These are phyloP conservation scores for Tulasnella sp. DNA, from an alignment of 768 basidiomycete species.

Conservation along the genomic window DNA sequence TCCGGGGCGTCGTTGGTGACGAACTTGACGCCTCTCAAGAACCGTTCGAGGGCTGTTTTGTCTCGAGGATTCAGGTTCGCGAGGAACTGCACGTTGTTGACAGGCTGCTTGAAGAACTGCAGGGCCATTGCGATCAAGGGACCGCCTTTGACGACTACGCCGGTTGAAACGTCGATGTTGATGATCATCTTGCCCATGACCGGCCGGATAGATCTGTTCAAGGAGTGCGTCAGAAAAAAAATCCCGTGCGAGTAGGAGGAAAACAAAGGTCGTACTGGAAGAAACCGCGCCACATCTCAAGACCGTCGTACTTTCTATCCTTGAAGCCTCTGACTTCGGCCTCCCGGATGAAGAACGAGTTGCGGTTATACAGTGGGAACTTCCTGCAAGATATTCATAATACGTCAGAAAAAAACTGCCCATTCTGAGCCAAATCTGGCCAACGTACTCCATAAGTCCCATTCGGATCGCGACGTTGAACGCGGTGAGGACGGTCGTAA, in stretches of 20 bases:
- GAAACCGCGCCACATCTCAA: conserved; percentile 69
- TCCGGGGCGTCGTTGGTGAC: background rate
- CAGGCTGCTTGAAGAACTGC: conserved; percentile 37
- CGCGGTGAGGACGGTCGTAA: conserved; percentile 54
- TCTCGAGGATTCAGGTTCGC: background rate
- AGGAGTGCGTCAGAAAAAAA: background rate
- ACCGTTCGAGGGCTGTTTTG: background rate
- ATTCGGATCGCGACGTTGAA: conserved; percentile 68
- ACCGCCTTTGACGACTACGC: conserved; percentile 56
- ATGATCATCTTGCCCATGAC: conserved; percentile 54
- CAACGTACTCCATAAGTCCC: conserved; percentile 47
- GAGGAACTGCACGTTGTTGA: background rate
- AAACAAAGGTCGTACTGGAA: conserved; percentile 44
- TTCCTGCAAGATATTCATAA: conserved; percentile 26
- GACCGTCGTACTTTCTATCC: conserved; percentile 33
- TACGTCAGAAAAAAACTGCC: background rate
- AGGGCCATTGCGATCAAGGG: conserved; percentile 49
- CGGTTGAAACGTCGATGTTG: conserved; percentile 72
- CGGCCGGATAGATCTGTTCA: conserved; percentile 49
- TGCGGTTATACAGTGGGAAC: conserved; percentile 63
- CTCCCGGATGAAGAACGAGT: conserved; percentile 59
- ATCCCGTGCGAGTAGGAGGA: background rate
- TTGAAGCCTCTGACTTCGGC: conserved; percentile 37
- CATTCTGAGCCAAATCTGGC: background rate
- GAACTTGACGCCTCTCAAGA: background rate